Base-by-base conservation (phyloP, 148 eudicot genomes). In the Talinum fruticosum region DNA sequence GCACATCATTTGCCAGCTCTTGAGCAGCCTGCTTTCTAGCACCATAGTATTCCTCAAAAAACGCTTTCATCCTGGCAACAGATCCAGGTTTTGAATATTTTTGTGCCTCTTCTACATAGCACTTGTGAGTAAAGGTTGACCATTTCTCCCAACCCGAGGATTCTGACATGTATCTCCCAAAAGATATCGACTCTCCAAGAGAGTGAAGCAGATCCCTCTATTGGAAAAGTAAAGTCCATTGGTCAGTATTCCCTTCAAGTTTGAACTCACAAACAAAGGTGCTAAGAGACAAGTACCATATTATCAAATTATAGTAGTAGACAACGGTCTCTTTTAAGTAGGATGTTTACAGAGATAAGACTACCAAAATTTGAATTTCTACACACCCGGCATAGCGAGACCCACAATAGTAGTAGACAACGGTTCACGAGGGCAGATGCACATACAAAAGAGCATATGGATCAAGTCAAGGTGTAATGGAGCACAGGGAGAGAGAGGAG, bases 1-100 rank as follows among this genome's bases (percentile, higher is more conserved):
- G 35, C 32, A 44, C 79, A 30, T 86, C 76, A 66, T 79, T 86
- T 57, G 73, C 83, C 79, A 89, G 90, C 75, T 88, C 89, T 61
- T 81, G 83, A 61, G 90, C 92, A 29, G 88, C 93, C n/a, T 88
- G 88, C 73, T 89, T 93, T 78, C 81, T 85, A 51, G 91, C 95
- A 73, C 92, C 97, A 75, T 86, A 91, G 76, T 92, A 92, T 18
- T 93, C 93, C 79, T 95, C 99, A 74, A 92, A 91, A 75, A 85
- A 90, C 72, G 97, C 97, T 73, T 92, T 95, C 91, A 88, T 92
- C 85, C 87, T 85, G 36, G 96, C 96, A 67, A 92, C 99, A 38
- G 92, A 90, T 49, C 97, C 96, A 59, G 97, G 98, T 82, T 84
- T 91, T 21, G 98, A 86, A 71, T 77, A 86, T 65, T 81, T 90